These are phyloP conservation scores for Ramalina peruviana DNA, from an alignment of 495 filamentous ascomycete genomes.

Conservation along the genomic window DNA sequence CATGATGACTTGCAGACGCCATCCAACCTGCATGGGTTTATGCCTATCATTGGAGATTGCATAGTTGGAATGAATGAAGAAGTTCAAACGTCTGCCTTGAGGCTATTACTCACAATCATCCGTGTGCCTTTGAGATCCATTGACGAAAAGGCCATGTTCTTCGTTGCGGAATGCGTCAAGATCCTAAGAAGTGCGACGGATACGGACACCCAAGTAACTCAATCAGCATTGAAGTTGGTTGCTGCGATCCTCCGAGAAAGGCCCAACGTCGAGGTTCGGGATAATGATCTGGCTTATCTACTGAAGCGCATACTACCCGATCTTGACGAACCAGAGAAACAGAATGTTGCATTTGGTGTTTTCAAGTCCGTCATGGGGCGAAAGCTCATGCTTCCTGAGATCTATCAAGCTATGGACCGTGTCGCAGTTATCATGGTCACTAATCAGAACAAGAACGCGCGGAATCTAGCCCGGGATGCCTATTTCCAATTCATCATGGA, in stretches of 20 bases:
- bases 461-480: slow-evolving; percentile 73
- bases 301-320: slow-evolving; percentile 77
- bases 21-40: slow-evolving; percentile 64
- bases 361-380: slow-evolving; percentile 70
- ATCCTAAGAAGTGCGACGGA: slow-evolving; percentile 62
- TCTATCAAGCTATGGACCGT: slow-evolving; percentile 83
- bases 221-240: slow-evolving; percentile 76
- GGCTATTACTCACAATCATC: slow-evolving; percentile 69
- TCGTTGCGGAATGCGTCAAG: slow-evolving; percentile 69
- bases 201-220: slow-evolving; percentile 65
- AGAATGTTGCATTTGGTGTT: slow-evolving; percentile 88
- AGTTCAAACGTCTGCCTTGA: slow-evolving; percentile 70
- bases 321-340: slow-evolving; percentile 78
- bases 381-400: slow-evolving; percentile 68
- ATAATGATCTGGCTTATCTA: slow-evolving; percentile 69
- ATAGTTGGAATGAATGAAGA: slow-evolving; percentile 75
- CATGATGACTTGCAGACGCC: slow-evolving; percentile 64
- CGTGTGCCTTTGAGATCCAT: slow-evolving; percentile 65
- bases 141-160: slow-evolving; percentile 56
- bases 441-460: slow-evolving; percentile 72
- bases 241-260: slow-evolving; percentile 75
- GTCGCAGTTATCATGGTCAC: slow-evolving; percentile 92
- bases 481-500: slow-evolving; percentile 92
- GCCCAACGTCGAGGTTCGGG: slow-evolving; percentile 56
- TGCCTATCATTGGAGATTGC: slow-evolving; percentile 79